Evolutionary conservation across 2,329 filamentous ascomycete genomes (phyloP).

Genomic region (Elsinoe australis): DNA sequence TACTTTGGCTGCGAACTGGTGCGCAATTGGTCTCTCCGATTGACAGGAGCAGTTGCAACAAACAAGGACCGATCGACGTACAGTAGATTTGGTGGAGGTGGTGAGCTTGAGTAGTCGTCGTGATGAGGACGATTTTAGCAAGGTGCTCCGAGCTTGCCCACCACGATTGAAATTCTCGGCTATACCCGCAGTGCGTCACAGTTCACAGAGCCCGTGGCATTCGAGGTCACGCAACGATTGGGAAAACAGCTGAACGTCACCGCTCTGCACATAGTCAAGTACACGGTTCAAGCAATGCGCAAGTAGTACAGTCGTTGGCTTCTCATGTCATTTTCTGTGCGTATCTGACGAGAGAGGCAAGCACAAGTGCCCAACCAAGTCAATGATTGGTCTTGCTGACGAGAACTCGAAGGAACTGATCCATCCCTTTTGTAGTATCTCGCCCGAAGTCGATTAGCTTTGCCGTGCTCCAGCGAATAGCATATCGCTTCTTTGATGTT

Average conservation of each 20-base stretch:
- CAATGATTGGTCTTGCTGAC: neutral
- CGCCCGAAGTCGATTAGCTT: neutral
- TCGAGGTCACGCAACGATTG: no score
- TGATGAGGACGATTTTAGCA: conserved; percentile 11
- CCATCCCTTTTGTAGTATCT: neutral
- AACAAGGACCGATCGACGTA: conserved; percentile 8
- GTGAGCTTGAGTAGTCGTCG: neutral
- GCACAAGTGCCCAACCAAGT: neutral
- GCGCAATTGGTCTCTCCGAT: neutral
- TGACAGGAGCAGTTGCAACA: no score
- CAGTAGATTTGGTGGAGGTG: neutral
- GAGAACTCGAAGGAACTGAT: neutral
- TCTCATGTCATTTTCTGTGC: conserved; percentile 14
- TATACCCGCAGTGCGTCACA: conserved; percentile 11
- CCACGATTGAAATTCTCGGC: conserved; percentile 14
- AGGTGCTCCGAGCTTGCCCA: conserved; percentile 16
- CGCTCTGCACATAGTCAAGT: no score
- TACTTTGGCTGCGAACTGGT: no score
- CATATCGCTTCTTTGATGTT: conserved; percentile 15
- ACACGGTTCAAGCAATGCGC: neutral
- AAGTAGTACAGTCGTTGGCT: neutral
- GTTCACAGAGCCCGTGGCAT: neutral
- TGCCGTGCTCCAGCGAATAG: neutral
- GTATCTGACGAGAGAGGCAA: conserved; percentile 1
- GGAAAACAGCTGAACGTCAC: no score